Percentiles rank a stretch among this genome's conserved stretches.
These are phyloP conservation scores for Candida morakotiae DNA, from an alignment of 805 yeast genomes.

Conservation along the genomic window DNA sequence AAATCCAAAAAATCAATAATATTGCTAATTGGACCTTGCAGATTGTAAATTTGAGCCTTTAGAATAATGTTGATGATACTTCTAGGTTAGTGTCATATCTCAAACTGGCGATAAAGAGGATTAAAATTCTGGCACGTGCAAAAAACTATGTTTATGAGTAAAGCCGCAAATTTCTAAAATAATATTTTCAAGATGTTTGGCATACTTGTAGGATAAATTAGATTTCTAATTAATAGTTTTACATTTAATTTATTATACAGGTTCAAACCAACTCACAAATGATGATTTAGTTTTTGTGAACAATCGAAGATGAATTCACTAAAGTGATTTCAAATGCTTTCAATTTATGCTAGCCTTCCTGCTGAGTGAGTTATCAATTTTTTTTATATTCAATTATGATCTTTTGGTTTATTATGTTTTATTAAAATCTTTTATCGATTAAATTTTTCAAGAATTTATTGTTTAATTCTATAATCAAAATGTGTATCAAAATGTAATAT, in stretches of 20 bases:
- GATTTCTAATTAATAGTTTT: background rate
- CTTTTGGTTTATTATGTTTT: background rate
- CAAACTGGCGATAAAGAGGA: too few species aligned
- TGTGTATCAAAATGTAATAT: background rate
- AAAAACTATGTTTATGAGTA: too few species aligned
- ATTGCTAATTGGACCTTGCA: too few species aligned
- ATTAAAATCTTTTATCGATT: too few species aligned
- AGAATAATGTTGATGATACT: too few species aligned
- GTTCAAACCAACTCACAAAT: constrained; percentile 5
- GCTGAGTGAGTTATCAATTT: background rate
- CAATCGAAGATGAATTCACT: constrained; percentile 5
- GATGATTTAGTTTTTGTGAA: constrained; percentile 6
- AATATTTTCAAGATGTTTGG: background rate
- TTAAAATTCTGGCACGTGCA: too few species aligned
- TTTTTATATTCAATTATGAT: background rate
- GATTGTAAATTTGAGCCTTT: too few species aligned
- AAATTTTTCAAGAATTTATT: too few species aligned
- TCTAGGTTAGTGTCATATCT: too few species aligned
- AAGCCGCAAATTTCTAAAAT: too few species aligned
- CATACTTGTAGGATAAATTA: background rate
- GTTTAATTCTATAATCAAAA: background rate
- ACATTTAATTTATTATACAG: background rate
- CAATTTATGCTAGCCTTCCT: constrained; percentile 5
- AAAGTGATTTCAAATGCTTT: background rate
- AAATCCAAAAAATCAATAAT: too few species aligned